Base-by-base conservation (phyloP, 768 basidiomycete species). In the Phaeotremella fagi region DNA sequence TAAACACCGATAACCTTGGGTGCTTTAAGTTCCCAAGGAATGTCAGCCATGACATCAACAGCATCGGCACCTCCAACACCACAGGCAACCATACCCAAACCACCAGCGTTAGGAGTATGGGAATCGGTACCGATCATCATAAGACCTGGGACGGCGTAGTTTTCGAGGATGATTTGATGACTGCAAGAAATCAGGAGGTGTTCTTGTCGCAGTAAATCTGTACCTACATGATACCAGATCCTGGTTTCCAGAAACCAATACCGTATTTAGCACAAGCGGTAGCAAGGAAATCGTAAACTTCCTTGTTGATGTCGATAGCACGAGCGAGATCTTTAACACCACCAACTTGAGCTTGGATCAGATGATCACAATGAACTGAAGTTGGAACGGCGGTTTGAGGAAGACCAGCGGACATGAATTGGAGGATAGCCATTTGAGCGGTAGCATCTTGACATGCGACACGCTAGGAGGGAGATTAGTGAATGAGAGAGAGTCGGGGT, bases 321-420 rank as follows among this genome's bases (percentile, higher is more conserved):
- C 92, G 86, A 36, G 82, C 88, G 72, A 99, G 80, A 81, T 98
- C 94, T 80, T 90, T 86, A 42, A 81, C 84, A 75, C 94, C 92
- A 50, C 91, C 92, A 48, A 91, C 75, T 74, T 97, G 94, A 35
- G 94, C 94, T 79, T 97, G 90, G 70, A 99, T 97, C 73, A 99
- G 82, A 78, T 99, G 94, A 79, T 99, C 94, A 74, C 92, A 97
- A 81, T 99, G 94, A 41, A 99, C 95, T 59, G 95, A 94, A 61
- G 94, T 94, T 28, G 94, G 94, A 60, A 97, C 92, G 42, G 94
- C 94, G 35, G 89, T 90, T 42, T 90, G 94, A 74, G 89, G 89
- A 82, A 99, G 91, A 60, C 94, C 94, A 16, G 95, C 91, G 47
- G 95, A 97, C 95, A 99, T 99, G 83, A 99, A 99, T 81, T 99